phyloP scores from a whole-genome alignment of 2,329 filamentous ascomycete species.

The Pseudocercospora cruenta region DNA sequence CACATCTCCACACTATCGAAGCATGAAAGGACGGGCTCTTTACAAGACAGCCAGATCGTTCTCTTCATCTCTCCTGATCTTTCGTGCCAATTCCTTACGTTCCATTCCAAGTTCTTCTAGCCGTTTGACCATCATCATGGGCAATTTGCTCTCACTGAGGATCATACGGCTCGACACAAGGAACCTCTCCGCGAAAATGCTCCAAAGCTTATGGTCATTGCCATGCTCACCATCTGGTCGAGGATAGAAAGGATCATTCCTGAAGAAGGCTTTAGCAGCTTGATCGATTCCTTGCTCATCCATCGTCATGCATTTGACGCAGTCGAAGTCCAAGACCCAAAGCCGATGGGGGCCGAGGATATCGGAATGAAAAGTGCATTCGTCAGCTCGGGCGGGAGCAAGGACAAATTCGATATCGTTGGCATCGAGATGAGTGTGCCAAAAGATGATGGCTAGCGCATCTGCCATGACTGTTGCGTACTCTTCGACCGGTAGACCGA shows the following conservation, averaged over 20 bases:
- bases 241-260: constrained; percentile 59
- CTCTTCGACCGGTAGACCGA: constrained; percentile 40
- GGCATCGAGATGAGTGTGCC: constrained; percentile 53
- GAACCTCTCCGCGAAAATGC: constrained; percentile 15
- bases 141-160: constrained; percentile 14
- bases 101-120: constrained; percentile 13
- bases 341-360: constrained; percentile 23
- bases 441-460: constrained; percentile 56
- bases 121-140: constrained; percentile 17
- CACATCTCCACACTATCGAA: too few species aligned
- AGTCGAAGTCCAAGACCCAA: constrained; percentile 60
- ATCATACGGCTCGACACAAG: constrained; percentile 13
- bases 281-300: constrained; percentile 46
- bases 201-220: constrained; percentile 19
- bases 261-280: constrained; percentile 50
- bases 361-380: constrained; percentile 3
- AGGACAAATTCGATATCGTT: constrained; percentile 63
- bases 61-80: background rate
- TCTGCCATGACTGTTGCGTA: constrained; percentile 56
- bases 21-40: too few species aligned
- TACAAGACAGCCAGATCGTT: background rate
- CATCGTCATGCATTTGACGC: constrained; percentile 58
- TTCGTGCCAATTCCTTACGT: background rate
- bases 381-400: constrained; percentile 23
- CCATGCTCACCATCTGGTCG: constrained; percentile 37